Conservation (phyloP, 345 rosid genomes). For the Eucalyptus pauciflora region DNA sequence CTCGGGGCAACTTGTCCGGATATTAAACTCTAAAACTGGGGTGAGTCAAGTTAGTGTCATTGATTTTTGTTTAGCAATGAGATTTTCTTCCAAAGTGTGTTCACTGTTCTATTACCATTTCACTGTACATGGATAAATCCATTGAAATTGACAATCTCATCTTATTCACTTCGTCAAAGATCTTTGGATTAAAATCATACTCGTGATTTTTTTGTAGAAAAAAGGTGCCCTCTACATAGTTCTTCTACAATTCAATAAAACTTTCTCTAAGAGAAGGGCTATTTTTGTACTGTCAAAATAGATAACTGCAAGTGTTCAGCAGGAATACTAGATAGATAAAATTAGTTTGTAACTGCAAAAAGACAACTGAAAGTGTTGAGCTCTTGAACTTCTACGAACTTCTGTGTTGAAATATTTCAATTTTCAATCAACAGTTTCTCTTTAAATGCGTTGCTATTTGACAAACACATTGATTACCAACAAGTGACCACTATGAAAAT, state of each 20-base stretch:
- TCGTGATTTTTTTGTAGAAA: background rate
- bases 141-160: background rate
- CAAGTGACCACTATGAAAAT: background rate
- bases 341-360: background rate
- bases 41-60: slow-evolving; percentile 14
- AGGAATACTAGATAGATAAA: background rate
- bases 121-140: background rate
- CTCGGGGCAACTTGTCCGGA: slow-evolving; percentile 63
- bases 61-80: background rate
- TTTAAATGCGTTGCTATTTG: background rate
- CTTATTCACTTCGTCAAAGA: background rate
- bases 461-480: background rate
- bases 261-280: background rate
- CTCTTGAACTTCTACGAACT: background rate
- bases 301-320: background rate
- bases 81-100: background rate
- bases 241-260: background rate
- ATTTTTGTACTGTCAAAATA: background rate
- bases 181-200: background rate
- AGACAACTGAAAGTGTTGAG: background rate
- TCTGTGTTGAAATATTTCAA: background rate
- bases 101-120: background rate
- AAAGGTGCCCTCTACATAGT: background rate
- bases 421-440: background rate
- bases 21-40: slow-evolving; percentile 58